These are phyloP conservation scores for Diaporthe australafricana DNA, from an alignment of 2,329 filamentous ascomycete species.

Conservation along the genomic window DNA sequence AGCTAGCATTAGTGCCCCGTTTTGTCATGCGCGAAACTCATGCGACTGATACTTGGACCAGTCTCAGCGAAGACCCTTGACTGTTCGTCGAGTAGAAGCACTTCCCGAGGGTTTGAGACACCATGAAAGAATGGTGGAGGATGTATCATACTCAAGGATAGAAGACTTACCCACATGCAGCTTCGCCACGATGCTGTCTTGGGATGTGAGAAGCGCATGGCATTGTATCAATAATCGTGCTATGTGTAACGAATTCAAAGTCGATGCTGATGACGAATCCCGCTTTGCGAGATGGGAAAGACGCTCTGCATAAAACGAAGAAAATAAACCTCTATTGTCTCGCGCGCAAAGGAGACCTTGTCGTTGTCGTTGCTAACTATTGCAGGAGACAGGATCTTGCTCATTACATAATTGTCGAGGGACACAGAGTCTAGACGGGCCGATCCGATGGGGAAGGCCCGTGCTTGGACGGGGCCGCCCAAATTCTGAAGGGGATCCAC, in stretches of 20 bases:
- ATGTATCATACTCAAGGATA: not conserved
- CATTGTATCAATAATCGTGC: too few species aligned
- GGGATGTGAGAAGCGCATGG: not conserved
- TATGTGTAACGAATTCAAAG: not conserved
- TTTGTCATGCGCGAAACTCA: not conserved
- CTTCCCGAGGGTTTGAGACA: too few species aligned
- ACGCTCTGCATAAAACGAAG: too few species aligned
- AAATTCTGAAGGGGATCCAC: not conserved
- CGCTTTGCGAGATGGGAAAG: too few species aligned
- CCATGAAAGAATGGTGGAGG: too few species aligned
- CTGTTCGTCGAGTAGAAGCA: not conserved
- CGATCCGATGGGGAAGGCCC: slow-evolving; percentile 1
- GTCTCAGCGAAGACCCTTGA: not conserved
- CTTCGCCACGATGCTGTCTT: not conserved
- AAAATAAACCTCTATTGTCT: not conserved
- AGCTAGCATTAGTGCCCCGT: not conserved
- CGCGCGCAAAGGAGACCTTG: not conserved
- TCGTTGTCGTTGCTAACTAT: not conserved
- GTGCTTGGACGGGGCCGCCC: not conserved
- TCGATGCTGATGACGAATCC: not conserved
- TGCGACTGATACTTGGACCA: too few species aligned
- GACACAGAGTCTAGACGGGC: not conserved
- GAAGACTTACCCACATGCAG: not conserved
- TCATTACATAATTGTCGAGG: not conserved
- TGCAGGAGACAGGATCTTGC: not conserved